Base-by-base conservation (phyloP, 495 filamentous ascomycete genomes). In the Bombardia bombarda region DNA sequence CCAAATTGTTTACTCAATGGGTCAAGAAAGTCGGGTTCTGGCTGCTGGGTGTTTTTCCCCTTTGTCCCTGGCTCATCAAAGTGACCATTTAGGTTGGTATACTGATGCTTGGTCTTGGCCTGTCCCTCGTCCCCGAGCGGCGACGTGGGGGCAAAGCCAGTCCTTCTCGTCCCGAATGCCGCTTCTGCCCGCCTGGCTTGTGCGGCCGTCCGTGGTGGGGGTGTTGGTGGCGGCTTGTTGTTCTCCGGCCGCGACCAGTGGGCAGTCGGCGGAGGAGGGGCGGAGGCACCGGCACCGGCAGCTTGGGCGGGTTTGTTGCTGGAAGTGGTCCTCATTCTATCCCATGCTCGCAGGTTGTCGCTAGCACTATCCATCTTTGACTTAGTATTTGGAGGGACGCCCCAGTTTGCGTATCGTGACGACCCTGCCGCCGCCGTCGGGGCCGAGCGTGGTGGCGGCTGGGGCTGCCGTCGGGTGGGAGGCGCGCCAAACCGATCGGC, bases 261-360 rank as follows among this genome's bases (percentile, higher is more conserved):
- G 49, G 42, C 18, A 62, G 66, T 53, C 73, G 76, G 37, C 20
- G 47, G 23, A 18, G 43, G n/a, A n/a, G n/a, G 28, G 6, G 35
- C 31, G 4, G 44, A n/a, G 13, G 49, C 24, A 2, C 35, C 23
- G 18, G 18, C 21, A 25, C 45, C 44, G 21, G 38, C 26, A 10
- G 38, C n/a, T 47, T 50, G n/a, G n/a, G n/a, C n/a, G n/a, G n/a
- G n/a, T n/a, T n/a, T 31, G 32, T 32, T 33, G 32, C 32, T 45
- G n/a, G 41, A 37, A 41, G 49, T 19, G 13, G 53, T 18, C 16
- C 58, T 35, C 79, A 90, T 84, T n/a, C 75, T 73, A 49, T 84
- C 73, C 69, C 83, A 92, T 3, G 81, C 84, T 30, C 75, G 67
- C 58, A 74, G 79, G 14, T 74, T 73, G 51, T 82, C 74, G 4